Conservation (phyloP, 805 yeast species). For the Pichia scutulata region DNA sequence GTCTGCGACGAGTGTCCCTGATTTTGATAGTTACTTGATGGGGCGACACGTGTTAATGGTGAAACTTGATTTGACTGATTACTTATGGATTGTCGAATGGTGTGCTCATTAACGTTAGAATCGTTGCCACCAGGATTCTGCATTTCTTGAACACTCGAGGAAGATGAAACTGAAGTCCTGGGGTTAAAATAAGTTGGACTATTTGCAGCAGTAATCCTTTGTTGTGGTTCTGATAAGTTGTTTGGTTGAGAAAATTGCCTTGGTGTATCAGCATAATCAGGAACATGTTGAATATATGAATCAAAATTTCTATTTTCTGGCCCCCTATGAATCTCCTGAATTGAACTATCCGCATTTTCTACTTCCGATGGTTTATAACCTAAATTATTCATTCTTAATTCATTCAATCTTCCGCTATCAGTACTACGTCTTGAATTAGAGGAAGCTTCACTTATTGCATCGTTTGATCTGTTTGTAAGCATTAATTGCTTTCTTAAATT, state of each 20-base stretch:
- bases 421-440: slow-evolving; percentile 6
- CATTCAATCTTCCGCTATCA: background rate
- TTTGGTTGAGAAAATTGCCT: background rate
- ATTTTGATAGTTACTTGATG: background rate
- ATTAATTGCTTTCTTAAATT: slow-evolving; percentile 15
- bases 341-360: slow-evolving; percentile 13
- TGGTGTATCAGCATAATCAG: slow-evolving; percentile 7
- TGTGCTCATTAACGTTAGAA: background rate
- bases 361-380: slow-evolving; percentile 4
- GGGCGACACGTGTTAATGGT: background rate
- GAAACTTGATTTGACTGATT: background rate
- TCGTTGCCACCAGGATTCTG: background rate
- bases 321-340: slow-evolving; percentile 26
- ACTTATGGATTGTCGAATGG: background rate
- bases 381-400: slow-evolving; percentile 5
- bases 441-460: background rate
- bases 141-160: background rate
- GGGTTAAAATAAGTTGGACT: background rate
- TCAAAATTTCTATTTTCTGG: slow-evolving; percentile 25
- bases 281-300: slow-evolving; percentile 7
- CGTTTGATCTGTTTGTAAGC: slow-evolving; percentile 23
- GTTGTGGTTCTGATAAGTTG: background rate
- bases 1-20: background rate
- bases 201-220: background rate
- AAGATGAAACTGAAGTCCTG: background rate